A percentile compares a stretch with the other conserved stretches of the same genome.
phyloP scores from a whole-genome alignment of 2,329 filamentous ascomycete species.

The Colletotrichum eleusines region DNA sequence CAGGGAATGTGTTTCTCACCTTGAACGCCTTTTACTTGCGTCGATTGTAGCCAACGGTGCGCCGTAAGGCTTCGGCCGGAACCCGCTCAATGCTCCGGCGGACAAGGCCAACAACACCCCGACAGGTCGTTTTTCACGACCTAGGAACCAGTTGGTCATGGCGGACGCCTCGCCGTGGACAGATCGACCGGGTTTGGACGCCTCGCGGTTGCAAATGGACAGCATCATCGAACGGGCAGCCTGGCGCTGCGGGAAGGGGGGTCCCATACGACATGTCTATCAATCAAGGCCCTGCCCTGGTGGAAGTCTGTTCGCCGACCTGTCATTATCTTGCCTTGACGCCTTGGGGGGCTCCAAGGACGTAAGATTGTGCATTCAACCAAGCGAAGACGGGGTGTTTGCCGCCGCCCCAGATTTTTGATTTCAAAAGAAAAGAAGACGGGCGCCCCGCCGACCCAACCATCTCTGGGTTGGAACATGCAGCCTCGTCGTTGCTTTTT shows the following conservation, averaged over 20 bases:
- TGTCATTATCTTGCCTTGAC: not conserved
- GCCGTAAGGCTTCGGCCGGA: not conserved
- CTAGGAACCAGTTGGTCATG: constrained; percentile 9
- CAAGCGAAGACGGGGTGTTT: not conserved
- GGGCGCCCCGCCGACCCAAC: not conserved
- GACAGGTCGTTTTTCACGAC: not conserved
- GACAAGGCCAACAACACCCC: not conserved
- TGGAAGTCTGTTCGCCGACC: not conserved
- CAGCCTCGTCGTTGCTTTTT: constrained; percentile 38
- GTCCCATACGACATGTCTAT: not conserved
- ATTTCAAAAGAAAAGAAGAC: not conserved
- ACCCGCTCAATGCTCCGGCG: not conserved
- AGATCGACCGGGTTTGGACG: constrained; percentile 21
- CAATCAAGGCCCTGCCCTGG: not conserved
- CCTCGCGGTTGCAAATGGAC: constrained; percentile 32
- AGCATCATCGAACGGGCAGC: constrained; percentile 33
- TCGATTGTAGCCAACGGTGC: not conserved
- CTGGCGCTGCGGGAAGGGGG: constrained; percentile 5
- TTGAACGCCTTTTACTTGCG: not conserved
- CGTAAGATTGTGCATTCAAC: not conserved
- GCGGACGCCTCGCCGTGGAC: constrained; percentile 20
- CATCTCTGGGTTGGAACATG: constrained; percentile 23
- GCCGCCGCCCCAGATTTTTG: not conserved
- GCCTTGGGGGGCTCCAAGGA: not conserved
- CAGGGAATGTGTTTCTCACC: not conserved